Conservation (phyloP, 176 grass and related monocot genomes). For the Saccharum officinarum region DNA sequence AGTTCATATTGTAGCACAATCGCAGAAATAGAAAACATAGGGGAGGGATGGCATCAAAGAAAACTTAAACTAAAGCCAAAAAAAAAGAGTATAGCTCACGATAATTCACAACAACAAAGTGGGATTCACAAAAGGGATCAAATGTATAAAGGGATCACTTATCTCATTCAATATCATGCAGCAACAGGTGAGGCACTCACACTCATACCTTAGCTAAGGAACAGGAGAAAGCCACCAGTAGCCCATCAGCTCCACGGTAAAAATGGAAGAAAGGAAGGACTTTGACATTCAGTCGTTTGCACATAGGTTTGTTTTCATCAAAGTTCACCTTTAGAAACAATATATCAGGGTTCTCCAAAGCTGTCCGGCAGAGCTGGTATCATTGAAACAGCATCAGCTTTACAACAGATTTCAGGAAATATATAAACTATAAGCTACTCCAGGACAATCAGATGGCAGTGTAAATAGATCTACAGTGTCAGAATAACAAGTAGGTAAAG, state of each 20-base stretch:
- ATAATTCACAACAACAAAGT: not conserved
- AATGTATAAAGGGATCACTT: not conserved
- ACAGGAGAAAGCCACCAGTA: conserved; percentile 89
- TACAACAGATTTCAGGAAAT: conserved; percentile 7
- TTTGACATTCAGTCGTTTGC: conserved; percentile 96
- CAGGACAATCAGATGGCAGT: not conserved
- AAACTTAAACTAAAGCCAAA: not conserved
- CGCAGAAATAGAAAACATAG: not conserved
- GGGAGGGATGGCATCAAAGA: not conserved
- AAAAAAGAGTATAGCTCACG: not conserved
- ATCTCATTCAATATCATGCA: conserved; percentile 18
- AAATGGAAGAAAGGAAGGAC: conserved; percentile 98
- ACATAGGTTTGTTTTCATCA: conserved; percentile 99
- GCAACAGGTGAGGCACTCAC: not conserved
- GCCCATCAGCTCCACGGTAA: conserved; percentile 93
- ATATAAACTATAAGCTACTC: not conserved
- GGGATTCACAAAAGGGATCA: not conserved
- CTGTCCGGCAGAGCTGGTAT: conserved; percentile 76
- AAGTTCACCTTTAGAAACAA: conserved; percentile 95
- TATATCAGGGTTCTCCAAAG: conserved; percentile 68
- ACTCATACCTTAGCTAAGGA: conserved; percentile 82
- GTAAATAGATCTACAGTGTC: not conserved
- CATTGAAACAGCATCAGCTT: conserved; percentile 23
- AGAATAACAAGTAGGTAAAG: conserved; percentile 10
- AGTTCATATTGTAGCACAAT: not conserved